Evolutionary conservation across 495 filamentous ascomycete genomes (phyloP).

Genomic region (Talaromyces proteolyticus): DNA sequence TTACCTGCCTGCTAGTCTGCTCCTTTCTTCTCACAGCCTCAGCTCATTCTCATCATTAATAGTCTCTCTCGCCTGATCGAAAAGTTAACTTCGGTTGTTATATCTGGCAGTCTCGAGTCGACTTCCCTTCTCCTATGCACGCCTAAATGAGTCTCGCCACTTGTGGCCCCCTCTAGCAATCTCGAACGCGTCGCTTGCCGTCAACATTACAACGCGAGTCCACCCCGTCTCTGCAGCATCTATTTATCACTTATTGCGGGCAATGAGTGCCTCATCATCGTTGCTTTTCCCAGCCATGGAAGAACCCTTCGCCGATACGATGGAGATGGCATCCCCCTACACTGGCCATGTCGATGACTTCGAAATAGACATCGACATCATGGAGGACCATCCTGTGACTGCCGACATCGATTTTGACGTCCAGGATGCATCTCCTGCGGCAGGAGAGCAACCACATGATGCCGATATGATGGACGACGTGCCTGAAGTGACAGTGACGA

Average conservation of each 20-base stretch:
- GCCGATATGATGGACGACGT: slow-evolving; percentile 47
- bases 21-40: neutral
- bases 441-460: slow-evolving; percentile 28
- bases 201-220: too few relatives aligned
- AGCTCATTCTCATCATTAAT: slow-evolving; percentile 5
- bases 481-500: slow-evolving; percentile 33
- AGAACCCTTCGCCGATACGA: slow-evolving; percentile 39
- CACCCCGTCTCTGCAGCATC: too few relatives aligned
- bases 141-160: too few relatives aligned
- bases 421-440: slow-evolving; percentile 38
- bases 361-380: slow-evolving; percentile 70
- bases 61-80: too few relatives aligned
- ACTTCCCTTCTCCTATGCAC: slow-evolving; percentile 18
- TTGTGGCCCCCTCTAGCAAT: too few relatives aligned
- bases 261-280: slow-evolving; percentile 33
- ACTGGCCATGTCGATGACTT: slow-evolving; percentile 56
- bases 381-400: slow-evolving; percentile 41
- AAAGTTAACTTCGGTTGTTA: too few relatives aligned
- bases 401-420: slow-evolving; percentile 60
- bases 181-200: too few relatives aligned
- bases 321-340: slow-evolving; percentile 50
- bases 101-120: too few relatives aligned
- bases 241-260: slow-evolving; percentile 1
- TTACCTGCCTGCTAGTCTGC: too few relatives aligned
- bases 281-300: slow-evolving; percentile 33